Evolutionary conservation across 1,284 basidiomycete genomes (phyloP).

Genomic region (Meira miltonrushii): DNA sequence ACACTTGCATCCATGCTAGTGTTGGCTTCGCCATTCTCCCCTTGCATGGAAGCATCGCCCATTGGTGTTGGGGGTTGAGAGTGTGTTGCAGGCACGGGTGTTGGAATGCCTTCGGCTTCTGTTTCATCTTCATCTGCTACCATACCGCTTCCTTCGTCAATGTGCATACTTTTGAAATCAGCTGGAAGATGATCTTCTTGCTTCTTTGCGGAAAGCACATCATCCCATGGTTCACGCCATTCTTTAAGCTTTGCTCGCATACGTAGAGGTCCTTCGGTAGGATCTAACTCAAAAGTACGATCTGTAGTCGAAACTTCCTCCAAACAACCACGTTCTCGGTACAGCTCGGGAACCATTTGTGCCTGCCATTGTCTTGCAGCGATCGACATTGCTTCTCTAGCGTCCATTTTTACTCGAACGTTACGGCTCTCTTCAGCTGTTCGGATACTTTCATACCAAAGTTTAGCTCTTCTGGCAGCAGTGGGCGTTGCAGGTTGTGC

Average conservation of each 20-base stretch:
- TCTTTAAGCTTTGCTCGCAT: conserved; percentile 41
- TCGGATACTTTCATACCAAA: conserved; percentile 34
- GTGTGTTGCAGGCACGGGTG: not conserved
- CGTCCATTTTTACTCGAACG: conserved; percentile 34
- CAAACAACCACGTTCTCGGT: conserved; percentile 27
- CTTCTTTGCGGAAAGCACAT: not conserved
- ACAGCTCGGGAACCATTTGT: conserved; percentile 22
- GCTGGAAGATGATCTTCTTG: too few species aligned
- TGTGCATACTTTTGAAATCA: conserved; percentile 5
- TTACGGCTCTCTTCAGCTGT: conserved; percentile 24
- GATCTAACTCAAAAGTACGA: conserved; percentile 37
- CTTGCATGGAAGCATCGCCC: not conserved
- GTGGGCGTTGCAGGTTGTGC: conserved; percentile 22
- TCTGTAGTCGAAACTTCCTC: conserved; percentile 6
- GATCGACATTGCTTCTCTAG: conserved; percentile 30
- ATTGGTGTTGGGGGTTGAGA: not conserved
- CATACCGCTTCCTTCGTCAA: conserved; percentile 19
- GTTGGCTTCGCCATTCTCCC: not conserved
- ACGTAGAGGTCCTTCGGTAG: conserved; percentile 47
- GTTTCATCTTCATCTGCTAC: not conserved
- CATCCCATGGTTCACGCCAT: conserved; percentile 9
- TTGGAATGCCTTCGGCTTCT: conserved; percentile 4
- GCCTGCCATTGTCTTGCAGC: conserved; percentile 26
- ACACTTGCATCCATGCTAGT: not conserved
- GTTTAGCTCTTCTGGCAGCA: conserved; percentile 30